Evolutionary conservation across 2,329 filamentous ascomycete species (phyloP).

Genomic region (Botrytis fragariae): DNA sequence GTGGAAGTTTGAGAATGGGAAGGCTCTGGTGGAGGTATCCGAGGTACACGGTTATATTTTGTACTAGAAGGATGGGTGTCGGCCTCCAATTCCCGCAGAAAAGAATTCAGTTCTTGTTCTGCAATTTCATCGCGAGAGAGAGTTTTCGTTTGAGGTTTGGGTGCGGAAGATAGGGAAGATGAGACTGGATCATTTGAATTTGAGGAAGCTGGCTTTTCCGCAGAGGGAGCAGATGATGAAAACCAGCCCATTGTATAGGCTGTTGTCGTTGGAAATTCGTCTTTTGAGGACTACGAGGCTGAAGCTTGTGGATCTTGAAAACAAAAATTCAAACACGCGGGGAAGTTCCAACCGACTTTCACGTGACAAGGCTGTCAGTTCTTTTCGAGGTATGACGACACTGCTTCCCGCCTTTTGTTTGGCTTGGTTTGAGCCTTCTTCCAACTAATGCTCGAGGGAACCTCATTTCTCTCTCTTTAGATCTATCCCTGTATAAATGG

Average conservation of each 20-base stretch:
- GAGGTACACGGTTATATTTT: constrained; percentile 34
- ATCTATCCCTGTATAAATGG: background rate
- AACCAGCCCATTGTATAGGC: constrained; percentile 58
- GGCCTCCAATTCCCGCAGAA: constrained; percentile 39
- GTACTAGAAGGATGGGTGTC: constrained; percentile 29
- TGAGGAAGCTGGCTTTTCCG: constrained; percentile 14
- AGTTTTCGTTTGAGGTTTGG: constrained; percentile 23
- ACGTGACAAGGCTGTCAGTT: constrained; percentile 21
- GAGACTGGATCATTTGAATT: constrained; percentile 13
- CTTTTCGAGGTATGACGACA: constrained; percentile 26
- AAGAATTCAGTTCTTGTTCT: constrained; percentile 38
- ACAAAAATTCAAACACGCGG: constrained; percentile 14
- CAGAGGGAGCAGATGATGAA: constrained; percentile 46
- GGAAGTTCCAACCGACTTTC: constrained; percentile 5
- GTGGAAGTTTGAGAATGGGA: background rate
- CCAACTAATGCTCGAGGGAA: background rate
- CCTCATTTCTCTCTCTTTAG: background rate
- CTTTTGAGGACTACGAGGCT: constrained; percentile 16
- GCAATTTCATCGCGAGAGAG: constrained; percentile 35
- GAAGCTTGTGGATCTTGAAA: constrained; percentile 18
- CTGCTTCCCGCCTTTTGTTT: constrained; percentile 10
- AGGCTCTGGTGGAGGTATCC: constrained; percentile 22
- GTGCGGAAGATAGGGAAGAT: constrained; percentile 23
- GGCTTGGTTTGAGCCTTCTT: background rate
- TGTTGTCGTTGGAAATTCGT: constrained; percentile 18